phyloP scores from a whole-genome alignment of 2,329 filamentous ascomycete genomes.

The Scleromitrula shiraiana region DNA sequence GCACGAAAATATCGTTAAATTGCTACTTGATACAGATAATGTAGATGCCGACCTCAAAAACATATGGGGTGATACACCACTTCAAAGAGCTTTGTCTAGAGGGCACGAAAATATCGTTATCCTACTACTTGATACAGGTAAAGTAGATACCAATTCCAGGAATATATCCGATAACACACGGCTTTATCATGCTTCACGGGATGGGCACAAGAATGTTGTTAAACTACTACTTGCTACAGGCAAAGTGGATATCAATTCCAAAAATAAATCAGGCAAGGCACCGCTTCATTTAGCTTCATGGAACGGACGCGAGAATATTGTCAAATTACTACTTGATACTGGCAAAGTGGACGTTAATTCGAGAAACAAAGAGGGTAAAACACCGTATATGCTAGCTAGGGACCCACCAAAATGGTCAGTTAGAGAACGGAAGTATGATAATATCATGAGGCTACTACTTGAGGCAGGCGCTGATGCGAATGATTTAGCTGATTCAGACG shows the following conservation, averaged over 20 bases:
- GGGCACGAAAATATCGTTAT: background rate
- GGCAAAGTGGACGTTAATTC: background rate
- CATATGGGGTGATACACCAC: background rate
- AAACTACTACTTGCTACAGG: background rate
- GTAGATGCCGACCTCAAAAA: background rate
- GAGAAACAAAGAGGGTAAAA: background rate
- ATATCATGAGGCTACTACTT: background rate
- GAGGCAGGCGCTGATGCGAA: background rate
- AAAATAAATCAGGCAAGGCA: background rate
- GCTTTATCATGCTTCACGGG: conserved; percentile 13
- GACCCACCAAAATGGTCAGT: background rate
- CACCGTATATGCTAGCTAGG: background rate
- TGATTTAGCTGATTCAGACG: too few relatives aligned
- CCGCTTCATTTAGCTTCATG: background rate
- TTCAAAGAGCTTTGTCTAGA: background rate
- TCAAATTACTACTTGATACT: too few relatives aligned
- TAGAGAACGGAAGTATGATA: too few relatives aligned
- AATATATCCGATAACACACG: background rate
- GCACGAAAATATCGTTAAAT: background rate
- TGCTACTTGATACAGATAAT: background rate
- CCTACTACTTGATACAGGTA: background rate
- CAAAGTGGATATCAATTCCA: background rate
- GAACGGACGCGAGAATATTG: background rate
- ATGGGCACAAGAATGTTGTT: background rate
- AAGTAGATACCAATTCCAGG: background rate